phyloP scores from a whole-genome alignment of 75 land plant species.

The Ceratopteris richardii region DNA sequence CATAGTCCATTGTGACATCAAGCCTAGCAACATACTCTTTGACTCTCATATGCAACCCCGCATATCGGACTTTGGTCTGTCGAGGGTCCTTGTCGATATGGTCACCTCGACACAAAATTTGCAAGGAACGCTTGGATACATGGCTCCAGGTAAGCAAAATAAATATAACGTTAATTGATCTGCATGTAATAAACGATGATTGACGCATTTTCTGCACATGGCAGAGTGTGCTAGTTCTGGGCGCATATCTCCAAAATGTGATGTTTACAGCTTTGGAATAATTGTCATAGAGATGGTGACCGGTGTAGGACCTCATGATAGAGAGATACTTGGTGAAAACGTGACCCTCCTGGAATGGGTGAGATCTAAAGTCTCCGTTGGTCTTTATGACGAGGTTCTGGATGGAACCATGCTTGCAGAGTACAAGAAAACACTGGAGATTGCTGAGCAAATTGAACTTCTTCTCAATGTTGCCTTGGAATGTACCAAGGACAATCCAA shows the following conservation, averaged over 20 bases:
- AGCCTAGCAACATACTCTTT: slow-evolving; percentile 63
- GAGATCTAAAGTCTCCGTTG: neutral
- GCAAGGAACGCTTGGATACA: slow-evolving; percentile 59
- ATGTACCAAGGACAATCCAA: slow-evolving; percentile 3
- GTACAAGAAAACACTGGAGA: neutral
- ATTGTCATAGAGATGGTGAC: slow-evolving; percentile 11
- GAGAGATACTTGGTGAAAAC: neutral
- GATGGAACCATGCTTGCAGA: neutral
- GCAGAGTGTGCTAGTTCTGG: slow-evolving; percentile 6
- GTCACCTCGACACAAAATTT: slow-evolving; percentile 11
- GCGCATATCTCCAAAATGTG: slow-evolving; percentile 5
- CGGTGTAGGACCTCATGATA: neutral
- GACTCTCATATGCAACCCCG: slow-evolving; percentile 57
- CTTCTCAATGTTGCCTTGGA: slow-evolving; percentile 9
- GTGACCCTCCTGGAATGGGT: slow-evolving; percentile 7
- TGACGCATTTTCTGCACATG: neutral
- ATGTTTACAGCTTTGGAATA: slow-evolving; percentile 22
- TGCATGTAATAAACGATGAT: neutral
- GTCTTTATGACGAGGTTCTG: neutral
- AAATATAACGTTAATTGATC: neutral
- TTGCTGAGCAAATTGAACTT: neutral
- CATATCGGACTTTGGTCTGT: slow-evolving; percentile 68
- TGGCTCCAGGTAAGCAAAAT: slow-evolving; percentile 48
- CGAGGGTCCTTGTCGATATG: slow-evolving; percentile 26
- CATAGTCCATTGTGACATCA: slow-evolving; percentile 61